Percentiles rank a stretch among this genome's conserved stretches.
Conservation (phyloP, 2,329 filamentous ascomycete species). For the Talaromyces sp. region DNA sequence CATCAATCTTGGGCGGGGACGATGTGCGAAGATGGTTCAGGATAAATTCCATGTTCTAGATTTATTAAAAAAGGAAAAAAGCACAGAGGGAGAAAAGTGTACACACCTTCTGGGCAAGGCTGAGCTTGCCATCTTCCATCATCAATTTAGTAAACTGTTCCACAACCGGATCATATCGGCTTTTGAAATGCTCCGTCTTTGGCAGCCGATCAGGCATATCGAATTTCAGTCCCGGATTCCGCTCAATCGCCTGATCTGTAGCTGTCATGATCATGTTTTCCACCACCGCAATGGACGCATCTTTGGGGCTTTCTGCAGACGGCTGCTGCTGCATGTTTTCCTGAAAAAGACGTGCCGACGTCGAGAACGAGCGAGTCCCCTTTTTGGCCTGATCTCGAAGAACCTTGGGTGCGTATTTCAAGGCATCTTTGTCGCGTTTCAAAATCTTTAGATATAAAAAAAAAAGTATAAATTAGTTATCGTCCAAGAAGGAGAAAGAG, state of each 20-base stretch:
- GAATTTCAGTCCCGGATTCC: slow-evolving; percentile 66
- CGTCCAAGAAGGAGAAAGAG: neutral
- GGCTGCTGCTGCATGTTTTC: slow-evolving; percentile 22
- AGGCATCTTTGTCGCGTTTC: slow-evolving; percentile 55
- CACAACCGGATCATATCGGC: slow-evolving; percentile 80
- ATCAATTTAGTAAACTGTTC: slow-evolving; percentile 83
- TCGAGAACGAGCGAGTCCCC: slow-evolving; percentile 54
- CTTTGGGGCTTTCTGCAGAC: slow-evolving; percentile 12
- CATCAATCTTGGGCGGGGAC: slow-evolving; percentile 69
- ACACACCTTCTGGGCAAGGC: slow-evolving; percentile 69
- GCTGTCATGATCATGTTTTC: slow-evolving; percentile 32
- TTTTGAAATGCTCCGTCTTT: slow-evolving; percentile 60
- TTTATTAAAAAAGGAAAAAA: neutral
- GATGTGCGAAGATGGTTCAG: slow-evolving; percentile 79
- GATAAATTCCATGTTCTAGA: slow-evolving; percentile 75
- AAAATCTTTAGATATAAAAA: slow-evolving; percentile 61
- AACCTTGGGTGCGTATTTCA: slow-evolving; percentile 61
- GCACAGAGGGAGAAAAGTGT: neutral
- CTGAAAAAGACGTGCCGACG: slow-evolving; percentile 39
- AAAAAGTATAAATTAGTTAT: neutral
- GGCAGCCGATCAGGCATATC: slow-evolving; percentile 64
- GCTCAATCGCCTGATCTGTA: slow-evolving; percentile 27
- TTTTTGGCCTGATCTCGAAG: slow-evolving; percentile 37
- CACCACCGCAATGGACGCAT: slow-evolving; percentile 28
- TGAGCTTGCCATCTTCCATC: slow-evolving; percentile 88